Evolutionary conservation across 2,329 filamentous ascomycete genomes (phyloP), one percentile per base, ranked within the genome.

Genomic region (Phymatotrichopsis omnivora): DNA sequence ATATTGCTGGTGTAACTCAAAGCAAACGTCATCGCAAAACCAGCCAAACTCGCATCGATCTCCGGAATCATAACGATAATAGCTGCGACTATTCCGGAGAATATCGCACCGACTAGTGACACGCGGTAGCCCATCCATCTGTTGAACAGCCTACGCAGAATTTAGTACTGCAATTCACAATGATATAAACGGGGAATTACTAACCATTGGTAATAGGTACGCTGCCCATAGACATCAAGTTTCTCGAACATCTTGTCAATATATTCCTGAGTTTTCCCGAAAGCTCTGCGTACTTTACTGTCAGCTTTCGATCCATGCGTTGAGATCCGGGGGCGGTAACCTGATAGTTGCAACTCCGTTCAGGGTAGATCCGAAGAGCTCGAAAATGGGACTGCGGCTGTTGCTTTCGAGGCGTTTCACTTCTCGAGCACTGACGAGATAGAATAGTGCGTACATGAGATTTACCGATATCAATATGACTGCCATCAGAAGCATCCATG

Each of bases 101-200:
- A 89, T 14, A 78, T 55, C 1, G 78, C 78, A 2, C 82, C 82
- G 2, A 86, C 68, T 11, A 82, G 60, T 14, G 74, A 70, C 73
- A 87, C 80, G 4, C 82, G 74, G 64, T 82, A 78, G 20, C 75
- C 74, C 65, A 89, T 74, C 83, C 83, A 89, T 24, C 82, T 72
- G 59, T 84, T 84, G 60, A 84, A 80, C 2, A 82, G 68, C 43
- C 43, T 46, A 7, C 14, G 14, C 5, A 23, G 5, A 8, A 16
- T 22, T 45, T 41, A 46, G 23, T 17, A 19, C 23, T 41, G 19
- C 4, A 29, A 35, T 20, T 12, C 22, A 7, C 10, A 20, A 25
- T 29, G 7, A 23, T 10, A 4, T 17, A 19, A 34, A 16, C 16
- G 17, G 11, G 24, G 17, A 22, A 14, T n/a, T 14, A 41, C 36